Evolutionary conservation across 2,329 filamentous ascomycete species (phyloP).

Genomic region (Neofusicoccum sp.): DNA sequence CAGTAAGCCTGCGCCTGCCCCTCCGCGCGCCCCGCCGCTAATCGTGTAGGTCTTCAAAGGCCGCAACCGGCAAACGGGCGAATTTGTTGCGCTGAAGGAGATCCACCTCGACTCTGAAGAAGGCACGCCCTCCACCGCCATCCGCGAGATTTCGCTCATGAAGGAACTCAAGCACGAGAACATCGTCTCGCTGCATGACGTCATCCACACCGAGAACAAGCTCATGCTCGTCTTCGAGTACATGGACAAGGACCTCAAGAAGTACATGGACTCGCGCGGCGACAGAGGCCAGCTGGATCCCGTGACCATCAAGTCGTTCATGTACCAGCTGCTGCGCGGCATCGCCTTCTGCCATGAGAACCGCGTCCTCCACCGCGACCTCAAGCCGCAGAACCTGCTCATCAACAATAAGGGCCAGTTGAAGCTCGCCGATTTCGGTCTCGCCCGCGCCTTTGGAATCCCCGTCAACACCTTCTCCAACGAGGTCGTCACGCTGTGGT

Average conservation of each 20-base stretch:
- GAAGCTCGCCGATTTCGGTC: constrained; percentile 91
- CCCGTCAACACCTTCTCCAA: constrained; percentile 98
- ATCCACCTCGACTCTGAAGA: constrained; percentile 99
- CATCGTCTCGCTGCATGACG: constrained; percentile 94
- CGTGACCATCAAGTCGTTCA: constrained; percentile 94
- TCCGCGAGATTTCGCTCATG: constrained; percentile 98
- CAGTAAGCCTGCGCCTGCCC: constrained; percentile 59
- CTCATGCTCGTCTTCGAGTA: constrained; percentile 99
- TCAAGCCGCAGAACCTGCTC: constrained; percentile 94
- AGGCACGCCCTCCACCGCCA: constrained; percentile 93
- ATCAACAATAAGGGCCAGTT: constrained; percentile 89
- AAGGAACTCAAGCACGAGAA: constrained; percentile 99
- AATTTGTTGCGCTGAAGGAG: constrained; percentile 95
- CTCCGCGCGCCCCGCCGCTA: constrained; percentile 21
- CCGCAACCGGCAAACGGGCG: constrained; percentile 92
- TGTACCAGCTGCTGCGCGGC: constrained; percentile 93
- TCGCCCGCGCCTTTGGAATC: constrained; percentile 92
- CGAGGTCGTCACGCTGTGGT: constrained; percentile 97
- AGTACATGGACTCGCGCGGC: constrained; percentile 94
- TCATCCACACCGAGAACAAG: constrained; percentile 99
- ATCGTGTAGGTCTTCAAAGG: constrained; percentile 89
- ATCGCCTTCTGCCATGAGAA: constrained; percentile 99
- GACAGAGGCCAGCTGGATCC: constrained; percentile 88
- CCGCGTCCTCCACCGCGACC: constrained; percentile 87
- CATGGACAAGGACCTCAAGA: constrained; percentile 98